Percentiles rank a stretch among this genome's conserved stretches.
Conservation (phyloP, 2,329 filamentous ascomycete genomes). For the Colletotrichum ledebouriae region DNA sequence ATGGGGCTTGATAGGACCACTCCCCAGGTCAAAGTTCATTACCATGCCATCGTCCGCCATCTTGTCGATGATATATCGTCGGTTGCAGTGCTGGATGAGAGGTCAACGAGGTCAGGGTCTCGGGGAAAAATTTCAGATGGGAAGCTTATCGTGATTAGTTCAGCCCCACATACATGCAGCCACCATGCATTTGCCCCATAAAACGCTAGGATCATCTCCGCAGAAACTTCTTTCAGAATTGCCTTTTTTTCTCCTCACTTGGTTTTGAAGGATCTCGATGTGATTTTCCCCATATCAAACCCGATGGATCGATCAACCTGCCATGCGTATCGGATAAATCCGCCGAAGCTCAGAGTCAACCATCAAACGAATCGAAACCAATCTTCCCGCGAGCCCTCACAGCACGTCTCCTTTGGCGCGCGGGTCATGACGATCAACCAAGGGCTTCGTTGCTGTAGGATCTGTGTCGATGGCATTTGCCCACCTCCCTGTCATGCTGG, state of each 20-base stretch:
- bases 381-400: no score
- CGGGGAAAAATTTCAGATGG: constrained; percentile 35
- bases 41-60: constrained; percentile 98
- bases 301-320: no score
- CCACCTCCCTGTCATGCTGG: background rate
- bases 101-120: background rate
- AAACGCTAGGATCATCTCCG: no score
- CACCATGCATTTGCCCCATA: no score
- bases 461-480: background rate
- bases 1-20: constrained; percentile 72
- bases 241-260: no score
- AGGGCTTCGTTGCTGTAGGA: background rate
- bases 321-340: no score
- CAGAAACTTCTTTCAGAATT: no score
- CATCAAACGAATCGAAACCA: background rate
- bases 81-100: background rate
- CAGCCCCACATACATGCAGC: constrained; percentile 9
- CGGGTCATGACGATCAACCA: background rate
- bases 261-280: no score
- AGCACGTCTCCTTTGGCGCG: no score
- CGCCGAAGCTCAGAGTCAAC: background rate
- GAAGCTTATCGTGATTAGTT: constrained; percentile 39
- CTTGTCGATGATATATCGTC: constrained; percentile 38
- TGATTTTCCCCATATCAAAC: no score
- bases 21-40: constrained; percentile 87